phyloP scores from a whole-genome alignment of 176 grass and related monocot genomes.

The Rhynchospora tenuis region DNA sequence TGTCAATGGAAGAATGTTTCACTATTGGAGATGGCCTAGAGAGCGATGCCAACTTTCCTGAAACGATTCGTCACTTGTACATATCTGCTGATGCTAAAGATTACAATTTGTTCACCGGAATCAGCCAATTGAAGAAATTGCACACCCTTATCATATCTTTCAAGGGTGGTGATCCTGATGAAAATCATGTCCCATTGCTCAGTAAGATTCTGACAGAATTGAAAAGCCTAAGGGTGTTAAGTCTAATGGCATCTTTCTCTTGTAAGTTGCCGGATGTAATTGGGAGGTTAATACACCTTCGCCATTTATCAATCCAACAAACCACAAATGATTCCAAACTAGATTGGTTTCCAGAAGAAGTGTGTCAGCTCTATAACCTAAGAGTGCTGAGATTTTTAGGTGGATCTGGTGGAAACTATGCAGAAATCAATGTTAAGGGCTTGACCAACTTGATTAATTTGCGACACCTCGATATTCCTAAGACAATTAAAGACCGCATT shows the following conservation, averaged over 20 bases:
- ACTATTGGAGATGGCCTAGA: neutral
- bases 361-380: constrained; percentile 32
- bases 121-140: constrained; percentile 22
- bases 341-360: constrained; percentile 14
- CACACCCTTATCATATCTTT: constrained; percentile 34
- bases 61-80: constrained; percentile 27
- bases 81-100: constrained; percentile 25
- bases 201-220: constrained; percentile 12
- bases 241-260: neutral
- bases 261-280: constrained; percentile 24
- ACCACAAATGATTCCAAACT: neutral
- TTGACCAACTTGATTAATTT: constrained; percentile 27
- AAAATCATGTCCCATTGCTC: constrained; percentile 4
- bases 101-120: neutral
- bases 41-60: neutral
- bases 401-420: neutral
- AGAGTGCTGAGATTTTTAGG: neutral
- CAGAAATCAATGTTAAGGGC: neutral
- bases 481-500: neutral
- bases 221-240: constrained; percentile 18
- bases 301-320: neutral
- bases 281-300: constrained; percentile 32
- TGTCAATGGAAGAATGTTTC: constrained; percentile 37
- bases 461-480: constrained; percentile 5
- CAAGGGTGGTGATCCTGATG: neutral